Evolutionary conservation across 306 rosid species (phyloP).

Genomic region (Vicia villosa): DNA sequence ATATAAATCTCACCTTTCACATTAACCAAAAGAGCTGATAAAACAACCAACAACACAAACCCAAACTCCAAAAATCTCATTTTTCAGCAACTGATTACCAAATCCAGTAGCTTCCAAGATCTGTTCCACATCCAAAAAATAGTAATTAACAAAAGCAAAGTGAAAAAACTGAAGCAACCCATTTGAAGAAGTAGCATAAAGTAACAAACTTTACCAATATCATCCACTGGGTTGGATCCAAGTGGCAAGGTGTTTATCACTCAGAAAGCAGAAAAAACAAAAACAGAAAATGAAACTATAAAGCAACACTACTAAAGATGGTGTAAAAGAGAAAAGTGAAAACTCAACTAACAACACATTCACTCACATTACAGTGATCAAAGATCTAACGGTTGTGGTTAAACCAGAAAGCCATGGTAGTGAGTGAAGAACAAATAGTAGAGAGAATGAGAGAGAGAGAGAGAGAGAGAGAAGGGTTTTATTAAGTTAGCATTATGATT

Average conservation of each 20-base stretch:
- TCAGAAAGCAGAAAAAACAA: slow-evolving; percentile 12
- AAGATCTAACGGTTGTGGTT: slow-evolving; percentile 54
- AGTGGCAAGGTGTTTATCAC: slow-evolving; percentile 31
- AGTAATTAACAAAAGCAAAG: slow-evolving; percentile 18
- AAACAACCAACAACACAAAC: slow-evolving; percentile 42
- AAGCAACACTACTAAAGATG: slow-evolving; percentile 13
- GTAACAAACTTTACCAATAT: slow-evolving; percentile 40
- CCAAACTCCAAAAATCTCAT: slow-evolving; percentile 53
- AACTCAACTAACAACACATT: neutral
- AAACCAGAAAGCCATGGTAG: slow-evolving; percentile 22
- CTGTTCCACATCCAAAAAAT: slow-evolving; percentile 47
- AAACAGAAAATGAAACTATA: slow-evolving; percentile 29
- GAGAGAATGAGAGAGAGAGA: slow-evolving; percentile 12
- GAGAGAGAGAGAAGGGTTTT: slow-evolving; percentile 32
- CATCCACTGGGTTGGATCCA: slow-evolving; percentile 39
- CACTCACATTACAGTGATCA: slow-evolving; percentile 42
- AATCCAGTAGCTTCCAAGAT: slow-evolving; percentile 52
- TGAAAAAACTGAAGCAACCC: slow-evolving; percentile 23
- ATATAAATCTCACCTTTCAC: slow-evolving; percentile 78
- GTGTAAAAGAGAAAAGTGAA: too few relatives aligned
- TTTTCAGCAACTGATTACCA: slow-evolving; percentile 39
- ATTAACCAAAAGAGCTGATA: slow-evolving; percentile 42
- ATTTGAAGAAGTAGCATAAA: slow-evolving; percentile 26
- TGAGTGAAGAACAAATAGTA: slow-evolving; percentile 9
- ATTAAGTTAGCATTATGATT: slow-evolving; percentile 44